phyloP scores from a whole-genome alignment of 176 grass and related monocot species.

The Elaeis guineensis region DNA sequence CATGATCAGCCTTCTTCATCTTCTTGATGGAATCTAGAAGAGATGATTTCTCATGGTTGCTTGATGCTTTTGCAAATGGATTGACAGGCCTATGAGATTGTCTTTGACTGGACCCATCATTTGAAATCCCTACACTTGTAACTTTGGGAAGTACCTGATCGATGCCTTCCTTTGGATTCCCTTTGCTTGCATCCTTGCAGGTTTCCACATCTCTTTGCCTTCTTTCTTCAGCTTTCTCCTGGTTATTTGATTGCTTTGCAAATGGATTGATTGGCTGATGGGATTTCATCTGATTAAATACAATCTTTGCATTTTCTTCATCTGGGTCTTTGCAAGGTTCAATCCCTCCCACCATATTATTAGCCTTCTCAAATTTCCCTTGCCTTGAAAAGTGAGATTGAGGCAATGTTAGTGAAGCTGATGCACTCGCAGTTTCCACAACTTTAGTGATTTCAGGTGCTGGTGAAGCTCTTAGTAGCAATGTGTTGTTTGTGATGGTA shows the following conservation, averaged over 20 bases:
- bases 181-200: background rate
- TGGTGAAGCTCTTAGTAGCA: slow-evolving; percentile 5
- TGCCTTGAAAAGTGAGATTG: background rate
- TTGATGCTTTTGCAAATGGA: slow-evolving; percentile 50
- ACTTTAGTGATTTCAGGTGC: slow-evolving; percentile 17
- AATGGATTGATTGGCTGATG: slow-evolving; percentile 8
- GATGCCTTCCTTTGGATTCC: background rate
- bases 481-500: slow-evolving; percentile 1
- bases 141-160: slow-evolving; percentile 7
- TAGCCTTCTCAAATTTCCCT: slow-evolving; percentile 16
- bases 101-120: background rate
- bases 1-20: slow-evolving; percentile 38
- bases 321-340: slow-evolving; percentile 15
- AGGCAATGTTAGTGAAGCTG: slow-evolving; percentile 12
- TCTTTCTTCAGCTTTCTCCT: slow-evolving; percentile 11
- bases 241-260: slow-evolving; percentile 22
- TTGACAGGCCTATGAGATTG: slow-evolving; percentile 38
- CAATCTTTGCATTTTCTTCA: slow-evolving; percentile 7
- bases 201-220: slow-evolving; percentile 9
- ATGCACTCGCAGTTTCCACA: slow-evolving; percentile 13
- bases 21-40: slow-evolving; percentile 64
- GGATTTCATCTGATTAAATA: background rate
- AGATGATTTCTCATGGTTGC: slow-evolving; percentile 35
- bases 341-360: slow-evolving; percentile 8
- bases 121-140: background rate